Evolutionary conservation across 2,329 filamentous ascomycete species (phyloP).

Genomic region (Cercospora sesami): DNA sequence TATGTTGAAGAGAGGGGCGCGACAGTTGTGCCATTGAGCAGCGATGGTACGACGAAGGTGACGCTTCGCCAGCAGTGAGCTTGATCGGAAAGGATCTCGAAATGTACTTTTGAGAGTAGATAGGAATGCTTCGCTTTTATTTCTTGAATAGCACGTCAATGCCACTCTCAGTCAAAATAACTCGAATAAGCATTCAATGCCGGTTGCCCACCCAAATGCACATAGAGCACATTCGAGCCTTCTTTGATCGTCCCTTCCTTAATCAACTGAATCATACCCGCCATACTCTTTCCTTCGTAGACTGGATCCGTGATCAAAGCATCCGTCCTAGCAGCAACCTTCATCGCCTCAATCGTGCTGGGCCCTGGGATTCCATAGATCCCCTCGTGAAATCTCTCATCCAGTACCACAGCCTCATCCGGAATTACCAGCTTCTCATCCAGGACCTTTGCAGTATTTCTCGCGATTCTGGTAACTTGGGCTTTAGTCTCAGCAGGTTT

Average conservation of each 20-base stretch:
- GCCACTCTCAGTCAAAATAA: constrained; percentile 25
- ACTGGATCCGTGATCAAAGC: constrained; percentile 74
- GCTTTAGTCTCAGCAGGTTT: constrained; percentile 62
- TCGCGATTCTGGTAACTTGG: constrained; percentile 67
- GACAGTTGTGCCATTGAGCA: neutral
- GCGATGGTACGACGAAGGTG: neutral
- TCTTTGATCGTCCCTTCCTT: constrained; percentile 61
- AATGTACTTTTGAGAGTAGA: neutral
- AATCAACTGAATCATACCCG: constrained; percentile 69
- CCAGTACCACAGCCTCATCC: constrained; percentile 62
- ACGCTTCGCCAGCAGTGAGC: neutral
- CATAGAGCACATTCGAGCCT: constrained; percentile 67
- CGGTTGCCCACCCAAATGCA: constrained; percentile 69
- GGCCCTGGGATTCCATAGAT: constrained; percentile 67
- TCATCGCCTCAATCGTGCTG: constrained; percentile 66
- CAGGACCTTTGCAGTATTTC: constrained; percentile 62
- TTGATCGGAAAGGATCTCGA: neutral
- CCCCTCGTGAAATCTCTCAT: constrained; percentile 66
- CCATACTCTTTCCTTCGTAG: constrained; percentile 74
- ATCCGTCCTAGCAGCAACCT: constrained; percentile 66
- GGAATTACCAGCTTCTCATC: constrained; percentile 63
- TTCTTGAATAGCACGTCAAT: neutral
- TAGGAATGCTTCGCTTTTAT: neutral
- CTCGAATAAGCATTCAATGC: constrained; percentile 65
- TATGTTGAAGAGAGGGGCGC: neutral